Base-by-base conservation (phyloP, 129 eudicot genomes). In the Helichrysum umbraculigerum region DNA sequence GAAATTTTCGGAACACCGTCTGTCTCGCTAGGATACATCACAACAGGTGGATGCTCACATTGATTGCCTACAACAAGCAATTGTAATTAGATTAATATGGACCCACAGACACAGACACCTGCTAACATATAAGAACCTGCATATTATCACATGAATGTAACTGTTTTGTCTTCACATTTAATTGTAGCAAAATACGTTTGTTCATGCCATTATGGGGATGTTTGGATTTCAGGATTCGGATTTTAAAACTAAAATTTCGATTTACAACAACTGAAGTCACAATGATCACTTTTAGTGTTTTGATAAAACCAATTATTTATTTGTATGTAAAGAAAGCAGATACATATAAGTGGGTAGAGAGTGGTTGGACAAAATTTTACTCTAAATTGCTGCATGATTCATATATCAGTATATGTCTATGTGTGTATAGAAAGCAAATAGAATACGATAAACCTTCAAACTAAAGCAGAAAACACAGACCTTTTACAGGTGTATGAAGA, bases 401-500 rank as follows among this genome's bases (percentile, higher is more conserved):
- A 25, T 25, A 25, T 25, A 25, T 25, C 28, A 25, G 44, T 39
- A 35, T 42, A 44, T 3, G n/a, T 47, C 3, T 12, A 47, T 14
- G 54, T 47, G 54, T 7, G 16, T 6, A 66, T 28, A 33, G 12
- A n/a, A 17, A 34, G 52, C 50, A 66, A 37, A 37, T 34, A 66
- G 37, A n/a, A 66, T 16, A 66, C 5, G 3, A 37, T 37, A 19
- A 66, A 35, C 50, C 7, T 67, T 22, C 30, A 17, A n/a, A n/a
- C 51, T 67, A 16, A 67, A 37, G 71, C 57, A 39, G 72, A 72
- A 82, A 61, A 28, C 72, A 25, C 7, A 11, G 52, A 89, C 98
- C 96, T 84, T 82, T 71, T 51, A 83, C 33, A 44, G 92, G 88
- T 71, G 96, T 92, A 78, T 83, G 86, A 72, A 92, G 92, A 75